Base-by-base conservation (phyloP, 768 basidiomycete species). In the Chalciporus pseudorubinellus region DNA sequence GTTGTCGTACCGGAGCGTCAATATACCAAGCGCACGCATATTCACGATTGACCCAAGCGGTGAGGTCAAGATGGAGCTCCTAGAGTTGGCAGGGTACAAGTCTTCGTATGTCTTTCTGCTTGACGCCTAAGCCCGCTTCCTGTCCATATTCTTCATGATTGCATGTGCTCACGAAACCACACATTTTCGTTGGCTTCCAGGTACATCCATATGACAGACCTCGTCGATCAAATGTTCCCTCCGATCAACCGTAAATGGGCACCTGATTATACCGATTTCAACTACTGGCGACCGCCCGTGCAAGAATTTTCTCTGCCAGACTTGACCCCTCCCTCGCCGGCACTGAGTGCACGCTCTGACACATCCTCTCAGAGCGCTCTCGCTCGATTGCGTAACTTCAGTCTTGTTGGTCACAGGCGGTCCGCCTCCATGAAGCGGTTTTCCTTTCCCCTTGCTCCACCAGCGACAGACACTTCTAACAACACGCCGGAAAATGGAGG, bases 191-290 rank as follows among this genome's bases (percentile, higher is more conserved):
- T 10, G 34, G 24, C 26, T 26, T n/a, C 13, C 47, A 94, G 93
- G 48, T 98, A 98, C 69, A 98, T 98, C 53, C 91, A 95, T 65
- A 95, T 98, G 92, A 95, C 95, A 8, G 95, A 98, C 68, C 81
- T 99, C n/a, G 97, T 99, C 14, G 95, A 99, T 72, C 95, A 97
- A 71, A 95, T 97, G 86, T 99, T 99, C 75, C 97, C 97, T 29
- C 92, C 95, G 0, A 93, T 98, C 49, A 81, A 93, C 65, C 83
- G 87, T 46, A 92, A 91, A 65, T 87, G 85, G 81, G 80, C 86
- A 12, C 83, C 90, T 1, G 94, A 95, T 65, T 99, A 81, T 67
- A 97, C 95, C 1, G 95, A 98, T 68, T 94, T 97, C 78, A 98
- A 95, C 64, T 99, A 83, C 65, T 99, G 97, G 97, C 87, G 92